Percentiles rank a stretch among this genome's conserved stretches.
Evolutionary conservation across 257 asterid genomes (phyloP).

Genomic region (Salvia hispanica): DNA sequence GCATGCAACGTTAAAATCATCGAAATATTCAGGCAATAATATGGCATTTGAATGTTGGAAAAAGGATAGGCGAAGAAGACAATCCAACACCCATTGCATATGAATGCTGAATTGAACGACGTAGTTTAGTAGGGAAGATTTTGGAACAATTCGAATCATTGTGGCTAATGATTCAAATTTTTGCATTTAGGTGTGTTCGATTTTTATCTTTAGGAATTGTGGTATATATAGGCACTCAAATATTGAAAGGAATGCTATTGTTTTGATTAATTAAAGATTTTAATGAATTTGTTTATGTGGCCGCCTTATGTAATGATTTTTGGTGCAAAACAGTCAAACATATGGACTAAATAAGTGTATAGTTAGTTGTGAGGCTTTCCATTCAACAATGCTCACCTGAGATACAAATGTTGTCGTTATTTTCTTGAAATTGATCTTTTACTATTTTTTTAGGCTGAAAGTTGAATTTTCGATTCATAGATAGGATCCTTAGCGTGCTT

Average conservation of each 20-base stretch:
- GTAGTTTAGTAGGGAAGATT: conserved; percentile 19
- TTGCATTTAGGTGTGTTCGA: not conserved
- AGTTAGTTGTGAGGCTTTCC: no score
- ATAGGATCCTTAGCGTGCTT: no score
- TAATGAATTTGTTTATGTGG: no score
- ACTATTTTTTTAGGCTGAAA: no score
- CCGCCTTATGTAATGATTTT: no score
- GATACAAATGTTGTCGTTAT: no score
- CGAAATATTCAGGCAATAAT: not conserved
- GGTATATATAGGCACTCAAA: not conserved
- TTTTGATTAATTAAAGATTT: not conserved
- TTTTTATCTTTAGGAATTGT: not conserved
- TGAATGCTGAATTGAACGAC: not conserved
- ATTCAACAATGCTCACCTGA: no score
- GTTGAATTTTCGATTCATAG: no score
- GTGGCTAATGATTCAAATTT: not conserved
- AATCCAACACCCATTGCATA: conserved; percentile 39
- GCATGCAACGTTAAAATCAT: conserved; percentile 26
- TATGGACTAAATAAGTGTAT: no score
- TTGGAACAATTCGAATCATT: conserved; percentile 26
- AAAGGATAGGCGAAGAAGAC: conserved; percentile 32
- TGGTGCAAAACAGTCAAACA: no score
- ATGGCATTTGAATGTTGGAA: conserved; percentile 1
- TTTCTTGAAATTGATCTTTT: no score
- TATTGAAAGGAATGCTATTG: not conserved